Conservation (phyloP, 345 rosid genomes). For the Hypericum perforatum region DNA sequence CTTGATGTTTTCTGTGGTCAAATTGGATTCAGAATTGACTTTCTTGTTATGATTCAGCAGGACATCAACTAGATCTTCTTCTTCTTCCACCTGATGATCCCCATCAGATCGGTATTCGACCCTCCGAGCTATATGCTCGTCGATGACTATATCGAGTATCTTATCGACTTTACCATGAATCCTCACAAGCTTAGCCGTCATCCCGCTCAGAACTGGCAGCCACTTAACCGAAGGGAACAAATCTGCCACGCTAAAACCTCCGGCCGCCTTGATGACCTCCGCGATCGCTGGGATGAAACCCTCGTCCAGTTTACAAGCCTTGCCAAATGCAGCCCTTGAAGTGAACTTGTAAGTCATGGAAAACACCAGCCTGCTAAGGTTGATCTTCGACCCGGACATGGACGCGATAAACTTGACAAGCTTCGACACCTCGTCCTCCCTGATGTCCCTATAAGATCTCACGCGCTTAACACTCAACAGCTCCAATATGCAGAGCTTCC, state of each 20-base stretch:
- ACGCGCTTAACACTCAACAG: too few relatives aligned
- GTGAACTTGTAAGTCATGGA: background rate
- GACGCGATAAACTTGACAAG: too few relatives aligned
- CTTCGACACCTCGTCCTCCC: too few relatives aligned
- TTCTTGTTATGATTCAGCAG: background rate
- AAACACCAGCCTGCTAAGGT: too few relatives aligned
- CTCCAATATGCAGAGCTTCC: too few relatives aligned
- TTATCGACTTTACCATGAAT: background rate
- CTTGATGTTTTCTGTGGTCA: too few relatives aligned
- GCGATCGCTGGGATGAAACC: background rate
- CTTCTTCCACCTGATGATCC: too few relatives aligned
- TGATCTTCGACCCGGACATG: too few relatives aligned
- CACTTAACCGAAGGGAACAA: background rate
- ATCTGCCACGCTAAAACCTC: background rate
- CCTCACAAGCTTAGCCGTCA: background rate
- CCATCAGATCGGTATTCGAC: background rate
- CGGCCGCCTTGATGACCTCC: background rate
- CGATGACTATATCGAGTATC: background rate
- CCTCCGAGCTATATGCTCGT: background rate
- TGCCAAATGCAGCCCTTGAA: conserved; percentile 1
- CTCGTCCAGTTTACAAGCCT: background rate
- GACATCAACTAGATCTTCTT: conserved; percentile 1
- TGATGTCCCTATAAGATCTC: too few relatives aligned
- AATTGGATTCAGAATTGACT: background rate
- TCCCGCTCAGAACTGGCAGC: background rate